Conservation (phyloP, 2,329 filamentous ascomycete genomes). For the Fusarium sp. region DNA sequence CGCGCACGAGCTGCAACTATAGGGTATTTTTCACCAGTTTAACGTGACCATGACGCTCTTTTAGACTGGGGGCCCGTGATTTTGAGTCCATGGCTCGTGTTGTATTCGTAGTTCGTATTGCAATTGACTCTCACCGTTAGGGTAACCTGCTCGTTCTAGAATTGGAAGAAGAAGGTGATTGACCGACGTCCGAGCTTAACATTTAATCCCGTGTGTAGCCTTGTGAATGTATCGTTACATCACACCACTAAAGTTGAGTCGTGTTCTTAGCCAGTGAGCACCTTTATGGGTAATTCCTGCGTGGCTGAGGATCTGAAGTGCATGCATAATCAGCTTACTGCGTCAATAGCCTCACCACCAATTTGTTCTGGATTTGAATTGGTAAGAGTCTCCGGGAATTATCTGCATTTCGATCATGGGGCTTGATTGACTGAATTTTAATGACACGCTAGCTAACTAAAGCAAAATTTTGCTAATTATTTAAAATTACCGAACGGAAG, state of each 20-base stretch:
- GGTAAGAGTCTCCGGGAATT: too few species aligned
- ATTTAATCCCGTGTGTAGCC: accelerated
- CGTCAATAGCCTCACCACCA: neutral
- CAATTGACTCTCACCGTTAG: neutral
- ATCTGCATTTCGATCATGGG: accelerated
- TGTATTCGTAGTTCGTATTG: neutral
- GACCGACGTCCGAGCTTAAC: neutral
- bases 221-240: neutral
- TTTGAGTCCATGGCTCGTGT: neutral
- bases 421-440: too few species aligned
- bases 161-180: neutral
- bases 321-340: neutral
- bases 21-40: neutral
- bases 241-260: neutral
- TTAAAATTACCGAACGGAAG: neutral
- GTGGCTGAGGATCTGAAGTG: neutral
- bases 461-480: neutral
- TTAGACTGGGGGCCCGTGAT: neutral
- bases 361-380: neutral
- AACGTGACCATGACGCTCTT: neutral
- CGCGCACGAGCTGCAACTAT: neutral
- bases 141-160: neutral
- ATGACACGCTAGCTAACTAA: neutral
- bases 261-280: neutral
- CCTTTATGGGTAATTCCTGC: neutral